Base-by-base conservation (phyloP, 345 rosid genomes). In the Eucalyptus sp. region DNA sequence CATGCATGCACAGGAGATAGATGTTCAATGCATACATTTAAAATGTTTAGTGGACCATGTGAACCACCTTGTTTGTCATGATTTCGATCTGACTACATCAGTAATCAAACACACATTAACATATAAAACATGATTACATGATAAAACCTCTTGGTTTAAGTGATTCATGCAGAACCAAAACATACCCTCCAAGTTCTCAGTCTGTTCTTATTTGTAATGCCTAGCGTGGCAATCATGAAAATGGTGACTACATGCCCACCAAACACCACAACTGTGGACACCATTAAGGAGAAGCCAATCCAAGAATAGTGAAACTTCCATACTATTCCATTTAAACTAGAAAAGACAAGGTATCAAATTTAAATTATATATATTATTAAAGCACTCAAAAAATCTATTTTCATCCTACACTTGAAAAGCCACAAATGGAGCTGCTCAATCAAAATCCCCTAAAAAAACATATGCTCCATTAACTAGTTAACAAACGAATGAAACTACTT, bases 121-220 rank as follows among this genome's bases (percentile, higher is more conserved):
- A 14, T 17, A 16, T 4, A 79, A 17, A 33, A 33, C 12, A 37
- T 0, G 2, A 37, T 79, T 33, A 79, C 2, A 33, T 16, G 43
- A 79, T 3, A 84, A 9, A 84, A 24, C 13, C 62, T 56, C 62
- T 24, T 56, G 62, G 49, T 84, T 50, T 12, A 13, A 46, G 6
- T 13, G 29, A 48, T n/a, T 84, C 52, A 46, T 44, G 51, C 0
- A 46, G 16, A 41, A 62, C 86, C 84, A 71, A 66, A 89, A 80
- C 90, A 89, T 84, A 96, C 98, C 94, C 93, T 90, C 90, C 13
- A 91, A 90, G 79, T 91, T 88, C 90, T 68, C 41, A 43, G 44
- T 49, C 68, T 86, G 86, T 84, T 93, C 87, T 91, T 8, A 0
- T 54, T 54, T 54, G 58, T 54, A 54, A 20, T 54, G 58, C 52